Evolutionary conservation across 371 early-diverging fungal genomes (phyloP), one percentile per base, ranked within the genome.

Genomic region (Mortierella sp.): DNA sequence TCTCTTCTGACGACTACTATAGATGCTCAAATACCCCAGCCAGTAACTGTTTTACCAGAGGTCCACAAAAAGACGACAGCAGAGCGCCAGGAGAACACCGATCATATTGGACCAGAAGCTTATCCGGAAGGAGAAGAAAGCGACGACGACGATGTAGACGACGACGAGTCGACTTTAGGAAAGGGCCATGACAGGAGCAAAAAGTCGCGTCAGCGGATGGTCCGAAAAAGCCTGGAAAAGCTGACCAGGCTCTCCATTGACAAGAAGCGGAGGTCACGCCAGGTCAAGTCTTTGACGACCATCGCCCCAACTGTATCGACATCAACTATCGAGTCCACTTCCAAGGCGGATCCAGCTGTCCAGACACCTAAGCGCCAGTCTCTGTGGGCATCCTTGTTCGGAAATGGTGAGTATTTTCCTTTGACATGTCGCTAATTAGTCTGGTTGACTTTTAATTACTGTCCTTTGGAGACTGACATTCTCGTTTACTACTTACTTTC

Each of bases 361-460:
- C 24, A 27, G 54, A 43, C 77, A 54, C 84, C 84, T 29, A 84
- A 84, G 70, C 80, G 84, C 5, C 75, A 71, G 46, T 84, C 84
- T 10, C 48, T 84, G 24, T 84, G 84, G 84, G 80, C 84, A 56
- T 84, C 84, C 4, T 27, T 84, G 21, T 84, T 84, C 41, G 84
- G 83, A 6, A 76, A 79, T 63, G 77, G 84, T 84, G 49, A 8
- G 77, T 55, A n/a, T 51, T 29, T 71, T 38, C 32, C 49, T 10
- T 16, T 8, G n/a, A 41, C 18, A 14, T 41, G 35, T 14, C 38
- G 12, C 38, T 41, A 38, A 21, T 35, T 7, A 10, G 38, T 65
- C 32, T 65, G 21, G 38, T 38, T 65, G 38, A 16, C 35, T 38
- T 60, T 63, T 24, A 75, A 35, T 21, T 4, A 12, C 43, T 32